Evolutionary conservation across 441 rosid species (phyloP).

Genomic region (Viola pubescens): DNA sequence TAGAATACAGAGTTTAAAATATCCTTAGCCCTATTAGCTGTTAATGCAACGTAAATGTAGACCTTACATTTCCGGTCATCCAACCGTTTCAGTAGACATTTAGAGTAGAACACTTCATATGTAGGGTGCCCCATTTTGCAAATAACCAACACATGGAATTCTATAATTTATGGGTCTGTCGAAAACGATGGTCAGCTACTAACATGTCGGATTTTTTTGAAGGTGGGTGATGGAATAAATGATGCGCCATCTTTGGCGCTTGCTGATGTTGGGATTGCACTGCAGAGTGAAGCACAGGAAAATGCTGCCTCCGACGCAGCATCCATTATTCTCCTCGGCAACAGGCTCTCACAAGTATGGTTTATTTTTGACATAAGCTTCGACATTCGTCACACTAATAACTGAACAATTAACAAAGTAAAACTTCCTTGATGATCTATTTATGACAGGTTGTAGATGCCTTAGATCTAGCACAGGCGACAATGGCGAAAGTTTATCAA

Average conservation of each 20-base stretch:
- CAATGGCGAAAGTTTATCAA: conserved; percentile 90
- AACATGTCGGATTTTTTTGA: conserved; percentile 10
- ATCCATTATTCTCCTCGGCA: conserved; percentile 79
- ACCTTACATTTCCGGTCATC: no score
- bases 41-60: no score
- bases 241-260: conserved; percentile 95
- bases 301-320: conserved; percentile 88
- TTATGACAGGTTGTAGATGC: conserved; percentile 66
- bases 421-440: neutral
- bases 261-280: conserved; percentile 90
- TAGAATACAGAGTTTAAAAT: no score
- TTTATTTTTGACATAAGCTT: neutral
- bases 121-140: neutral
- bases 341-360: conserved; percentile 76
- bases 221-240: conserved; percentile 97
- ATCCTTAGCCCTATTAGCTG: no score
- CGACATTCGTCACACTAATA: no score
- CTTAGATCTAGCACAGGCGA: conserved; percentile 72
- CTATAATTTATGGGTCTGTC: neutral
- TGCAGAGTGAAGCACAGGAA: conserved; percentile 80
- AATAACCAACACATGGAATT: conserved; percentile 2
- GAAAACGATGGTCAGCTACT: conserved; percentile 9
- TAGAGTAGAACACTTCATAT: no score
- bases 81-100: neutral
- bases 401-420: no score